phyloP scores from a whole-genome alignment of 2,329 filamentous ascomycete genomes.

The Zasmidium cellare region DNA sequence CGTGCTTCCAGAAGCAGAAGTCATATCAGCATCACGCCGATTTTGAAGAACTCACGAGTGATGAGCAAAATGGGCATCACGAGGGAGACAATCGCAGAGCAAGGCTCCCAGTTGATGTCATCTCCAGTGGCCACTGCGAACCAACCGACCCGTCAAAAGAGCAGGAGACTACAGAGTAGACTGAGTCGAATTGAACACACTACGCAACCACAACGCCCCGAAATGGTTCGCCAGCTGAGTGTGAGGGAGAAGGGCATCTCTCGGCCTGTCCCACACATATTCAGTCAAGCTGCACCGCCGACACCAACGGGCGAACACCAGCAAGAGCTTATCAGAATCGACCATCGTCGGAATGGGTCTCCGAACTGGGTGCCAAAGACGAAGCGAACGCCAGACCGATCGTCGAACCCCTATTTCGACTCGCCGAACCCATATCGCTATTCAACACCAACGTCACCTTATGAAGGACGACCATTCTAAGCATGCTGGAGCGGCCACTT shows the following conservation, averaged over 20 bases:
- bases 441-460: background rate
- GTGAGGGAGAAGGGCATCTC: constrained; percentile 13
- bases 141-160: background rate
- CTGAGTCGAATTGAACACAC: constrained; percentile 1
- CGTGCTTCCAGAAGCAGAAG: constrained; percentile 9
- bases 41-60: constrained; percentile 7
- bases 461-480: background rate
- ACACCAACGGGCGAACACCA: background rate
- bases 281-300: constrained; percentile 1
- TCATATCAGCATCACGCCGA: constrained; percentile 16
- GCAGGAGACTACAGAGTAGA: background rate
- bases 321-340: background rate
- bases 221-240: constrained; percentile 7
- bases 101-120: background rate
- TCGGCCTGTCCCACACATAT: constrained; percentile 8
- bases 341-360: constrained; percentile 1
- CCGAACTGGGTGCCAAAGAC: background rate
- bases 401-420: background rate
- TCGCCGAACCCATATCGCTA: background rate
- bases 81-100: constrained; percentile 1
- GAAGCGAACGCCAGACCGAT: background rate
- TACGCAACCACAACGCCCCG: background rate
- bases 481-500: background rate
- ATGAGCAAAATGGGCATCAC: constrained; percentile 12
- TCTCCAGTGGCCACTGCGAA: background rate